These are phyloP conservation scores for Bocquillonia castaneifolia DNA, from an alignment of 441 rosid species.

Conservation along the genomic window DNA sequence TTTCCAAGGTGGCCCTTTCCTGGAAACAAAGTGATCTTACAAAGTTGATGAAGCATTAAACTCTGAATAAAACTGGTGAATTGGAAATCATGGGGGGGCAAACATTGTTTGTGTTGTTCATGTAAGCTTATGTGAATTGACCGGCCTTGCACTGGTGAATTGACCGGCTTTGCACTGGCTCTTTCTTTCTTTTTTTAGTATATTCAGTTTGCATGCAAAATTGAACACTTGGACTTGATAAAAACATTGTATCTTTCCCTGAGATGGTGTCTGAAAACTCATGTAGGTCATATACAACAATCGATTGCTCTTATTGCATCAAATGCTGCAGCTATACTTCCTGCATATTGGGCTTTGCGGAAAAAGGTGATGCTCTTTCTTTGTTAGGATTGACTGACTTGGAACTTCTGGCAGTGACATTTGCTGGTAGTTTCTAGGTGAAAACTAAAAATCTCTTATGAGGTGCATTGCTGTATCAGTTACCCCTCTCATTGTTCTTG, in stretches of 20 bases:
- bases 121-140: too few species aligned
- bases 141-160: too few species aligned
- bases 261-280: conserved; percentile 30
- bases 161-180: neutral
- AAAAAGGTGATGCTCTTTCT: conserved; percentile 52
- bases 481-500: conserved; percentile 3
- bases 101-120: too few species aligned
- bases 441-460: neutral
- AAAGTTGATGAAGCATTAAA: conserved; percentile 8
- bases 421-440: neutral
- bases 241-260: conserved; percentile 19
- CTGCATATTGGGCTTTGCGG: conserved; percentile 86
- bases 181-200: neutral
- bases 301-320: conserved; percentile 81
- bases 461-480: neutral
- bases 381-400: neutral
- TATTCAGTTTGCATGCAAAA: conserved; percentile 4
- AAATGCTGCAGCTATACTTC: conserved; percentile 86
- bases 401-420: neutral
- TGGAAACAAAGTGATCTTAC: conserved; percentile 3
- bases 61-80: conserved; percentile 12
- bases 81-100: too few species aligned
- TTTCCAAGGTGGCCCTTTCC: neutral
- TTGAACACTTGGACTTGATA: conserved; percentile 4
- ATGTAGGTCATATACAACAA: conserved; percentile 73